phyloP scores from a whole-genome alignment of 345 rosid genomes.

The Hibiscus syriacus region DNA sequence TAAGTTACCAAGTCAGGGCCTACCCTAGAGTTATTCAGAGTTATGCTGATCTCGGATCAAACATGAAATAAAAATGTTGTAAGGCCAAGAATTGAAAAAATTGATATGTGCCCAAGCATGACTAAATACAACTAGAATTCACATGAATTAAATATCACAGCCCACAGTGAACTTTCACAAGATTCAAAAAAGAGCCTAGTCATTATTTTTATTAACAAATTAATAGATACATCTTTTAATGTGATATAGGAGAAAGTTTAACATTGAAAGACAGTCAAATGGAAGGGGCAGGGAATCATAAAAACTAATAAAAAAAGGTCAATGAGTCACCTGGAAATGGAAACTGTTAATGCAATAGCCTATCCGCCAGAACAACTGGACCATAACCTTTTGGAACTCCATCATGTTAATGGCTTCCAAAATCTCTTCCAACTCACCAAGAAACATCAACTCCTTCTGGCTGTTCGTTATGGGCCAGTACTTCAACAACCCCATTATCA shows the following conservation, averaged over 20 bases:
- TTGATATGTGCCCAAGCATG: neutral
- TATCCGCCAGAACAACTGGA: constrained; percentile 65
- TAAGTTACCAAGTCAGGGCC: neutral
- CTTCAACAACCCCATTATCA: too few relatives aligned
- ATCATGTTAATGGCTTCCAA: constrained; percentile 65
- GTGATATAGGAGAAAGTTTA: neutral
- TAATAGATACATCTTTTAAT: neutral
- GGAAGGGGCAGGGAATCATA: neutral
- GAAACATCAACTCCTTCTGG: constrained; percentile 89
- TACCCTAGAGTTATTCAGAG: neutral
- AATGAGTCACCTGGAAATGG: neutral
- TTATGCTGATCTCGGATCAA: neutral
- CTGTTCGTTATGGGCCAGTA: too few relatives aligned
- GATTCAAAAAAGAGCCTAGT: neutral
- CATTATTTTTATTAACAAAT: too few relatives aligned
- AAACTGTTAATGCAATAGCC: too few relatives aligned
- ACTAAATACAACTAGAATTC: neutral
- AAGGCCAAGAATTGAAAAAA: neutral
- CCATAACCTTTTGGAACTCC: constrained; percentile 75
- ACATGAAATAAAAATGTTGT: neutral
- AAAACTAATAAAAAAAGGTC: too few relatives aligned
- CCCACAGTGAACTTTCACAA: neutral
- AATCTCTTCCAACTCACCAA: constrained; percentile 79
- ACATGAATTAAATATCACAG: neutral
- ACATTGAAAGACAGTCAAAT: neutral